phyloP scores from a whole-genome alignment of 2,329 filamentous ascomycete genomes.

The Cytospora schulzeri region DNA sequence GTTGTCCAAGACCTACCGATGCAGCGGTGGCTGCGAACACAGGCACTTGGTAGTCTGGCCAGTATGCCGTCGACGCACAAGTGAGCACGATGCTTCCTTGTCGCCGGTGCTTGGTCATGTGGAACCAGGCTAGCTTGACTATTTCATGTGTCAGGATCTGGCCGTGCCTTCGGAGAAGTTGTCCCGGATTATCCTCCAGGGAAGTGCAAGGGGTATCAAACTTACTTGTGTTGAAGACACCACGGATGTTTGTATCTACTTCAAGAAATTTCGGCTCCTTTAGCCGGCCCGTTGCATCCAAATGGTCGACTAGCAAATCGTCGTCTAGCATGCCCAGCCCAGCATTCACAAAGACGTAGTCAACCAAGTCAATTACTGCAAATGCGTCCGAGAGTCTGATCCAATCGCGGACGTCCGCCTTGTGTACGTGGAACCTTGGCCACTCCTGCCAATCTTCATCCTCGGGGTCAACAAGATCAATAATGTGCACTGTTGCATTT shows the following conservation, averaged over 20 bases:
- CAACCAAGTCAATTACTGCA: not conserved
- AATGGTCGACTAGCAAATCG: not conserved
- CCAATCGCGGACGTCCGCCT: not conserved
- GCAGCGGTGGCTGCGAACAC: not conserved
- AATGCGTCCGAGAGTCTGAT: not conserved
- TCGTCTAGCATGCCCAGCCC: not conserved
- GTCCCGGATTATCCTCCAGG: not conserved
- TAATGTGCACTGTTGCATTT: not conserved
- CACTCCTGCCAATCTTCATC: not conserved
- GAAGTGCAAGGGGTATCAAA: not conserved
- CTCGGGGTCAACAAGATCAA: not conserved
- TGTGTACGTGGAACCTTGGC: not conserved
- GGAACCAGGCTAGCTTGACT: not conserved
- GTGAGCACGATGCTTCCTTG: not conserved
- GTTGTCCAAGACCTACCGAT: not conserved
- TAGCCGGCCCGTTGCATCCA: not conserved
- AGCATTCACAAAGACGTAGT: not conserved
- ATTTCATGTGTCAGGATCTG: not conserved
- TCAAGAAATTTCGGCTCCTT: not conserved
- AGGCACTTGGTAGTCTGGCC: not conserved
- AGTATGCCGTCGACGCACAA: not conserved
- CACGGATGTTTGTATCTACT: not conserved
- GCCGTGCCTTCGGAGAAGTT: not conserved
- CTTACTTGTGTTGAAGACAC: not conserved
- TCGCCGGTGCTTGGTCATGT: not conserved